Percentiles rank a stretch among this genome's conserved stretches.
Evolutionary conservation across 1,139 yeast species (phyloP).

Genomic region (Candida pseudoviswanathii): DNA sequence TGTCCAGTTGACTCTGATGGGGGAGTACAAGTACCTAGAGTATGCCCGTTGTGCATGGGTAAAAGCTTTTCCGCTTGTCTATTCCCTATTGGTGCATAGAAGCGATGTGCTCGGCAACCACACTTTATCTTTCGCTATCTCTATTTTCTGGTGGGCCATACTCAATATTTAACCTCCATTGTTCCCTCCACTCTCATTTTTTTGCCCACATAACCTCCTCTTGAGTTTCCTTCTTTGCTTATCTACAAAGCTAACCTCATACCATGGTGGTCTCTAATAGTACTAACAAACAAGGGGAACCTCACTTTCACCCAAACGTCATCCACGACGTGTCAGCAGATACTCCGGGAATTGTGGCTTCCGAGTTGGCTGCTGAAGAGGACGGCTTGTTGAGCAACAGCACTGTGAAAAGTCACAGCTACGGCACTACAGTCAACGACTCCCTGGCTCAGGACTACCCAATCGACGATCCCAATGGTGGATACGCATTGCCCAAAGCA

Average conservation of each 20-base stretch:
- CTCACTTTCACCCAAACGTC: slow-evolving; percentile 26
- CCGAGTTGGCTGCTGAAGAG: slow-evolving; percentile 48
- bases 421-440: slow-evolving; percentile 12
- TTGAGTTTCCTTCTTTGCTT: too few relatives aligned
- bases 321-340: slow-evolving; percentile 43
- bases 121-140: too few relatives aligned
- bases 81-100: too few relatives aligned
- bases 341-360: slow-evolving; percentile 49
- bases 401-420: slow-evolving; percentile 14
- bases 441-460: slow-evolving; percentile 8
- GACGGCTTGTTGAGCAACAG: slow-evolving; percentile 22
- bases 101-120: too few relatives aligned
- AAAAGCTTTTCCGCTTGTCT: too few relatives aligned
- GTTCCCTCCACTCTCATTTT: neutral
- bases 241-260: too few relatives aligned
- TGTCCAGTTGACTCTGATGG: too few relatives aligned
- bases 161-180: too few relatives aligned
- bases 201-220: neutral
- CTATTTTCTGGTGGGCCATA: too few relatives aligned
- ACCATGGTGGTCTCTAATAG: neutral
- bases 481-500: slow-evolving; percentile 36
- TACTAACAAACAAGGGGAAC: slow-evolving; percentile 2
- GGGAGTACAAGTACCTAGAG: too few relatives aligned
- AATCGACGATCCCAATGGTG: slow-evolving; percentile 23
- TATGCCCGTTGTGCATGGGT: too few relatives aligned